Evolutionary conservation across 1,284 basidiomycete species (phyloP), one percentile per base, ranked within the genome.

Genomic region (Phylloboletellus chloephorus): DNA sequence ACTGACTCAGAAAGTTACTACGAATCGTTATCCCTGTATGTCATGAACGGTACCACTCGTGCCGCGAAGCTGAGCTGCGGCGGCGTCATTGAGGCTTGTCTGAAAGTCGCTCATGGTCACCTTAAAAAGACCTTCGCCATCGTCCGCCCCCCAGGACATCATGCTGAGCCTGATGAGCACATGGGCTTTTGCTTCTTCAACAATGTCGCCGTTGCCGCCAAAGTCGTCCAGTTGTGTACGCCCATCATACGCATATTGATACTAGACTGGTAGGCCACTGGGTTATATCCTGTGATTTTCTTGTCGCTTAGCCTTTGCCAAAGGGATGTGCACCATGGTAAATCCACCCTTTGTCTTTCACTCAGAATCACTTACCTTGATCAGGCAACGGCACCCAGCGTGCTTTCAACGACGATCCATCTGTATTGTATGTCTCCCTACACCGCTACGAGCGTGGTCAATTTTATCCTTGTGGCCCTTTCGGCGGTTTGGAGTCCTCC

Each of bases 161-260:
- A 99, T 56, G 95, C 96, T 13, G 96, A 99, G 64, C 96, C 96
- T 2, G 86, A 95, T 50, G 88, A 93, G 60, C 88, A 92, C 56
- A 97, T 97, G 89, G 96, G 96, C 1, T 99, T 99, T 65, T 98
- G 96, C 66, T 94, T 99, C 69, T 97, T 92, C 71, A 99, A 99
- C 66, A 99, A 99, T 55, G 94, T 96, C 15, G 88, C 95, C 2
- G 87, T 99, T 5, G 94, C 94, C 1, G 78, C 89, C 32, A 80
- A 76, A 61, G 93, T 87, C 24, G 77, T 82, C 21, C 88, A 85
- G 55, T 71, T 82, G 46, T 57, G 73, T 31, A 86, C 85, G 0
- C 59, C 76, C 2, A 67, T 86, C 39, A 87, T 82, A 59, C 88
- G 79, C 56, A 81, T 98, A 11, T 60, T 98, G 52, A 97, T 98